Evolutionary conservation across 495 filamentous ascomycete genomes (phyloP), one percentile per base, ranked within the genome.

Genomic region (Trypethelium eluteriae): DNA sequence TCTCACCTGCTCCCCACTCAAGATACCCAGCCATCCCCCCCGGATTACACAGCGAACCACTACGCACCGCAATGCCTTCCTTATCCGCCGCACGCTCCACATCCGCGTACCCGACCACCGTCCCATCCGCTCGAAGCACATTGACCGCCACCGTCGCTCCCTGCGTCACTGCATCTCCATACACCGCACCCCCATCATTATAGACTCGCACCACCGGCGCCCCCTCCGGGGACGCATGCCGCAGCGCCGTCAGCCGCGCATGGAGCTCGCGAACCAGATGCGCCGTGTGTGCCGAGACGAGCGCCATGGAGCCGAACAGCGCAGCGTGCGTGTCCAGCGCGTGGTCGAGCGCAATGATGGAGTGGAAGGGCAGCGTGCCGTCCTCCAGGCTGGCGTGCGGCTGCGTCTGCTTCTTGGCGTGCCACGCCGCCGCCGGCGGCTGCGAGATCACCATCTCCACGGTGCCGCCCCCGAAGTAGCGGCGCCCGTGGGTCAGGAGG

Each of bases 391-490:
- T 79, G 56, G 89, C 85, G 67, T 91, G 88, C 2, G 91, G 73
- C 46, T 74, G 74, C 32, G 76, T 75, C 39, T 82, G 79, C 69
- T 86, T 91, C 50, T 74, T 85, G 25, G 85, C 86, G 79, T 93
- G 88, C 87, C 89, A 95, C 65, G 83, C 81, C 68, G 86, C 25
- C 25, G 25, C 25, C 85, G 68, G 80, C 84, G 35, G 41, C 6
- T 79, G 57, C 78, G 85, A 76, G 34, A 79, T 76, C 11, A 88
- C 84, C 83, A 94, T 89, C 69, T 96, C 92, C 1, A 96, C 93
- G 0, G 93, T 98, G 5, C 93, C 93, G n/a, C 93, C 93, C 2
- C 93, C 93, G 74, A 98, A 98, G 72, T 93, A 98, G 69, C 77
- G 83, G 53, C 91, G 84, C 35, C 80, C 78, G 47, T 78, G 75